Base-by-base conservation (phyloP, 441 rosid genomes). In the Mallotus repandus region DNA sequence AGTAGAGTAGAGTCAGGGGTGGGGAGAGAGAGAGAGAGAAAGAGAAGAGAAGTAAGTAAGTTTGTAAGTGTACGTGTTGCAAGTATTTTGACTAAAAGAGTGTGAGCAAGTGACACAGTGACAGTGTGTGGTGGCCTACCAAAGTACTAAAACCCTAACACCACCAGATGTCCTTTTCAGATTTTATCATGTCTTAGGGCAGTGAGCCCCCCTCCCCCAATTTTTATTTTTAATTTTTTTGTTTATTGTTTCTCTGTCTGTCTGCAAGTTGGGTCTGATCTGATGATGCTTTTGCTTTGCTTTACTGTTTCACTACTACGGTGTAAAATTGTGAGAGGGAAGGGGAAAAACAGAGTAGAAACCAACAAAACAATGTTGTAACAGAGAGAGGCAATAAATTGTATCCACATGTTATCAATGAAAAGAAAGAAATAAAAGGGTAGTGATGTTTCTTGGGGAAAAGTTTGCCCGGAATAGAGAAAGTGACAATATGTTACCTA, bases 111-210 rank as follows among this genome's bases (percentile, higher is more conserved):
- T 76, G 77, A 21, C 68, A 56, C 69, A 63, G 61, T n/a, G 59
- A 68, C 53, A n/a, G 66, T 63, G 15, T 13, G 71, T 55, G 76
- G 68, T 70, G 83, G 71, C 83, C 82, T 74, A 77, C 80, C 67
- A 72, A 74, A 74, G 72, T 68, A 73, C 74, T 77, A 69, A 59
- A 72, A 56, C 70, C 80, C 77, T 54, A 50, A 70, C 69, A 63
- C 61, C 80, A 74, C 72, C 66, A 66, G 35, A 78, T 70, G 80
- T 69, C 83, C 69, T 60, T 65, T 3, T 69, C 81, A 72, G 48
- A 49, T 71, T 61, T 68, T 66, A 58, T 76, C 73, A 63, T 18
- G 61, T 65, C 71, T 74, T 65, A 9, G 81, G 68, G 68, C 73
- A 75, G 69, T 56, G 69, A 77, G 71, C 76, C 63, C 76, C 25